Evolutionary conservation across 1,284 basidiomycete species (phyloP).

Genomic region (Leccinum griseonigrum): DNA sequence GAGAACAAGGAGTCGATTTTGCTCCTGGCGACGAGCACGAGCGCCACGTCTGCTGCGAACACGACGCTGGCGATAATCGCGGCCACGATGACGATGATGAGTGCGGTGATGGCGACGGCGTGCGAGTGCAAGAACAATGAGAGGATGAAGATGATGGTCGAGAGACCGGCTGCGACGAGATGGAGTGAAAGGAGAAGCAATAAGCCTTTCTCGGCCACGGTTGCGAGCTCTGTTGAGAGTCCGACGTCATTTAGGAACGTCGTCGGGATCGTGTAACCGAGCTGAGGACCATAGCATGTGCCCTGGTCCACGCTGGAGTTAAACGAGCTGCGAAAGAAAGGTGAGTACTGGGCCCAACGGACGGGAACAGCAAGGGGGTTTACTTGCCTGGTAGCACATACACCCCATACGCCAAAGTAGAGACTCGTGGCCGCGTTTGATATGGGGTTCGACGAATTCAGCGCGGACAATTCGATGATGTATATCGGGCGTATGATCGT

Average conservation of each 20-base stretch:
- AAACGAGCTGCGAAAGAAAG: constrained; percentile 11
- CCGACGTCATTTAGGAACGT: constrained; percentile 41
- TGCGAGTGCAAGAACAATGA: constrained; percentile 59
- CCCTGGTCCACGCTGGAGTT: constrained; percentile 24
- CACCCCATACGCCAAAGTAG: constrained; percentile 74
- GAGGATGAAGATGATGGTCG: constrained; percentile 50
- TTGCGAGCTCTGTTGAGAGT: constrained; percentile 42
- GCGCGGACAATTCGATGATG: constrained; percentile 54
- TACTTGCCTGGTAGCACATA: constrained; percentile 56
- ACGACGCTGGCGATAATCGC: constrained; percentile 53
- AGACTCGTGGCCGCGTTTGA: constrained; percentile 60
- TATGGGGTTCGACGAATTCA: constrained; percentile 32
- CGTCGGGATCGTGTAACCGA: constrained; percentile 52
- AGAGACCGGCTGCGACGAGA: constrained; percentile 56
- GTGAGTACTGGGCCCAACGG: background rate
- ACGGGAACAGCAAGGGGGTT: background rate
- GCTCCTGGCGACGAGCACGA: constrained; percentile 50
- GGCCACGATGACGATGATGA: constrained; percentile 55
- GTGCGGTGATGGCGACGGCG: constrained; percentile 51
- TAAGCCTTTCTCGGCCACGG: constrained; percentile 50
- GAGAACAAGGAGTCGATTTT: constrained; percentile 42
- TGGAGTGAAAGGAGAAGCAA: constrained; percentile 63
- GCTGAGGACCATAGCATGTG: constrained; percentile 53
- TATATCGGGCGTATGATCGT: constrained; percentile 74
- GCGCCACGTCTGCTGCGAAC: constrained; percentile 58